Evolutionary conservation across 805 yeast genomes (phyloP), one percentile per base, ranked within the genome.

Genomic region (Metschnikowia noctiluminum): DNA sequence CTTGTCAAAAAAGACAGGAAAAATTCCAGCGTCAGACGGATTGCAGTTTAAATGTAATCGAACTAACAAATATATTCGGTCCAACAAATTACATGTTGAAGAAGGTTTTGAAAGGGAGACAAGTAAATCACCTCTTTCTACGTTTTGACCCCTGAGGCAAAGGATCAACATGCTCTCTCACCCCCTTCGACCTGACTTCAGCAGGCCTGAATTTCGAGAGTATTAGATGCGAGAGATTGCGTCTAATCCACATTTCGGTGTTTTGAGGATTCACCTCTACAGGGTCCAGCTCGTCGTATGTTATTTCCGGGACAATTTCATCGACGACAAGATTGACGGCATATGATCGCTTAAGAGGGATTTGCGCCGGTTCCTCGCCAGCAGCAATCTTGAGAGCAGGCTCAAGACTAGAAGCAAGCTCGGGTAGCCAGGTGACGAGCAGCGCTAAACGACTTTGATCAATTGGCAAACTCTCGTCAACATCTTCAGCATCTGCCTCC

Each of bases 1-100:
- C 55, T 82, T 43, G 71, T 80, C 34, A 74, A 69, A 59, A 67
- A 74, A 43, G 81, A 78, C 47, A 65, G 77, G 30, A 71, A 64
- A 48, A 50, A 21, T 16, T 53, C 57, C 15, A 45, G 43, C 37
- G 42, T 44, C 7, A 40, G 39, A 27, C 35, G 46, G 12, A 42
- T 14, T 13, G 43, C 40, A 31, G 12, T 40, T 4, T 45, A 15
- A 21, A 4, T 21, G 21, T 21, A 4, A 21, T 21, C 21, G 4
- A 21, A 21, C 21, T 21, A 21, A 21, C 21, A 21, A 4, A 21
- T 21, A 21, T 21, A 21, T 21, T 21, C 21, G 21, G 4, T 21
- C 21, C 21, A 21, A 31, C 28, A 6, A 26, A 35, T 3, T 10
- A 31, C 13, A 31, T 31, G n/a, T 1, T 16, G 36, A 12, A 31